Evolutionary conservation across 225 moss, liverwort and hornwort genomes (phyloP), one percentile per base, ranked within the genome.

Genomic region (Thuidium tamariscinum): DNA sequence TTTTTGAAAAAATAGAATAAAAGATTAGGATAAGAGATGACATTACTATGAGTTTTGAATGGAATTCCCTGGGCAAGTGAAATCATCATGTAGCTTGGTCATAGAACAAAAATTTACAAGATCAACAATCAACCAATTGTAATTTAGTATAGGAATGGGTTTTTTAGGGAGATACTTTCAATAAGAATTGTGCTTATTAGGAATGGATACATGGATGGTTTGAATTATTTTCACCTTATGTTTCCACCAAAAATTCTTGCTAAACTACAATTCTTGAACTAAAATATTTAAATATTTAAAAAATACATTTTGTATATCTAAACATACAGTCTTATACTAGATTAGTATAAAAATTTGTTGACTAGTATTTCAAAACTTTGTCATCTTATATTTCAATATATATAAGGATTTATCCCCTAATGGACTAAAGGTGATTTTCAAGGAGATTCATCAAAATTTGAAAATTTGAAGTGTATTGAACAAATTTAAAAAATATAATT

Each of bases 81-180:
- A 2, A 25, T 0, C 0, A 0, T 13, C 5, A 13, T 4, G 0
- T 25, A 41, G 25, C 4, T 41, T 41, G 25, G 26, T 41, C 2
- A 9, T 41, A 4, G 3, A 26, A 26, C 0, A 0, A 0, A 7
- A 8, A 41, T 15, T 0, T 15, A 1, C 2, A 42, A 2, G 25
- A 14, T 7, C 13, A 8, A 12, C 0, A 26, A 0, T 69, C 0
- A 0, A 42, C 2, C 1, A 26, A 26, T 42, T 2, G 1, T 0
- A 25, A 0, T 15, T 42, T 42, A 27, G 2, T 44, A 27, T 42
- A 0, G 9, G 4, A 27, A 70, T 70, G 27, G 27, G 16, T 70
- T 29, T 1, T 1, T 9, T 16, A 5, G 1, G 5, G 3, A 7
- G 16, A 5, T 2, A 16, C 27, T 42, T 70, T 27, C 1, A 27